Conservation (phyloP, 2,329 filamentous ascomycete genomes). For the Fusarium fujikuroi region DNA sequence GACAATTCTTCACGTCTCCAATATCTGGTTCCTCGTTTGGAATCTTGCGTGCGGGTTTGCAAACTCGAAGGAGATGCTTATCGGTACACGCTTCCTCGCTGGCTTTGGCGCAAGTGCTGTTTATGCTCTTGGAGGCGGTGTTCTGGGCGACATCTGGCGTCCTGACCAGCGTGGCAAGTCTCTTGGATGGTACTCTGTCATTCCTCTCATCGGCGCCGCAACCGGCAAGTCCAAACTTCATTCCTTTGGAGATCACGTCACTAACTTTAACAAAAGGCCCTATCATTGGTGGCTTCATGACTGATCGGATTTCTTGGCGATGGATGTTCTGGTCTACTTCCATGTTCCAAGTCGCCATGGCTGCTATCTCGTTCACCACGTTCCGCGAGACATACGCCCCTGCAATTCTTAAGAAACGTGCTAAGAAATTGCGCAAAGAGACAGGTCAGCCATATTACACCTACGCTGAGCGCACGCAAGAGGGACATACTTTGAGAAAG, state of each 20-base stretch:
- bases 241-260: fast-evolving
- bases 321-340: slow-evolving; percentile 60
- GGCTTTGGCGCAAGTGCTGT: slow-evolving; percentile 60
- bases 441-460: slow-evolving; percentile 50
- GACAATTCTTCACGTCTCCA: slow-evolving; percentile 55
- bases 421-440: slow-evolving; percentile 47
- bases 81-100: slow-evolving; percentile 58
- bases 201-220: slow-evolving; percentile 54
- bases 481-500: slow-evolving; percentile 40
- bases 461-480: slow-evolving; percentile 51
- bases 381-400: slow-evolving; percentile 55
- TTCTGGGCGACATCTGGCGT: slow-evolving; percentile 59
- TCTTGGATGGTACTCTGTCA: slow-evolving; percentile 50
- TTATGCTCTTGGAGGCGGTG: slow-evolving; percentile 58
- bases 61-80: slow-evolving; percentile 52
- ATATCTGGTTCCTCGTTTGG: slow-evolving; percentile 62
- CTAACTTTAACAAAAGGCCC: slow-evolving; percentile 39
- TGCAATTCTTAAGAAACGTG: slow-evolving; percentile 49
- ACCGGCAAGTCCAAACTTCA: slow-evolving; percentile 42
- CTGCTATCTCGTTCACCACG: slow-evolving; percentile 45
- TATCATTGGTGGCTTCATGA: slow-evolving; percentile 55
- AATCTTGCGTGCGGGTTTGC: slow-evolving; percentile 59
- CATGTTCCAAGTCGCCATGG: slow-evolving; percentile 53
- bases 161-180: slow-evolving; percentile 58
- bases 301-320: slow-evolving; percentile 51